phyloP scores from a whole-genome alignment of 768 basidiomycete genomes.

The Hortiboletus flavorubellus region DNA sequence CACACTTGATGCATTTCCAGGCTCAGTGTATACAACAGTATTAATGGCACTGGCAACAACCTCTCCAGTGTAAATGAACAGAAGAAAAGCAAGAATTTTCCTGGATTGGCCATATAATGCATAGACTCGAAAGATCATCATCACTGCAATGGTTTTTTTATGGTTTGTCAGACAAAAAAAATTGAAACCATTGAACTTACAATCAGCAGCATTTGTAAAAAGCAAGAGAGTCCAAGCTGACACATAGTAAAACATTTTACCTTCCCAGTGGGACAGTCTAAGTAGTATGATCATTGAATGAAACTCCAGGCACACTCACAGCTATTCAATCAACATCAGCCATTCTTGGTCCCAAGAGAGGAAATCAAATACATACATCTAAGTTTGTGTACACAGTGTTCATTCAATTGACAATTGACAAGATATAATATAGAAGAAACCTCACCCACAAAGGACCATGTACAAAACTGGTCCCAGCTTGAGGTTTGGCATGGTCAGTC shows the following conservation, averaged over 20 bases:
- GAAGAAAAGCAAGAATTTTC: background rate
- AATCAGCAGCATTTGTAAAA: background rate
- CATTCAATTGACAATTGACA: too few relatives aligned
- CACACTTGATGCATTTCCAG: background rate
- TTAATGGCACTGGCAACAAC: background rate
- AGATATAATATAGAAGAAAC: background rate
- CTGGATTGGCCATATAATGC: constrained; percentile 6
- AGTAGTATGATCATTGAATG: background rate
- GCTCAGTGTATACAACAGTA: background rate
- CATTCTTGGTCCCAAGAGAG: background rate
- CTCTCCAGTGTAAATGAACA: background rate
- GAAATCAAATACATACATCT: constrained; percentile 4
- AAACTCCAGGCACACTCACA: background rate
- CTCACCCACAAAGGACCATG: constrained; percentile 5
- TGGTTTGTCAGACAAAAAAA: background rate
- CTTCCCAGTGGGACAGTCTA: background rate
- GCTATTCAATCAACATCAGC: background rate
- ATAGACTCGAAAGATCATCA: constrained; percentile 13
- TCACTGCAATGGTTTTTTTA: background rate
- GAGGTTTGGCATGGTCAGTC: background rate
- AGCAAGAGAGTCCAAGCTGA: background rate
- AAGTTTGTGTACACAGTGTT: background rate
- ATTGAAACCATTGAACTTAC: background rate
- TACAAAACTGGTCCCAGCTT: background rate
- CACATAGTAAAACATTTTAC: background rate